phyloP scores from a whole-genome alignment of 371 early-diverging fungal genomes.

The Circinella minor region DNA sequence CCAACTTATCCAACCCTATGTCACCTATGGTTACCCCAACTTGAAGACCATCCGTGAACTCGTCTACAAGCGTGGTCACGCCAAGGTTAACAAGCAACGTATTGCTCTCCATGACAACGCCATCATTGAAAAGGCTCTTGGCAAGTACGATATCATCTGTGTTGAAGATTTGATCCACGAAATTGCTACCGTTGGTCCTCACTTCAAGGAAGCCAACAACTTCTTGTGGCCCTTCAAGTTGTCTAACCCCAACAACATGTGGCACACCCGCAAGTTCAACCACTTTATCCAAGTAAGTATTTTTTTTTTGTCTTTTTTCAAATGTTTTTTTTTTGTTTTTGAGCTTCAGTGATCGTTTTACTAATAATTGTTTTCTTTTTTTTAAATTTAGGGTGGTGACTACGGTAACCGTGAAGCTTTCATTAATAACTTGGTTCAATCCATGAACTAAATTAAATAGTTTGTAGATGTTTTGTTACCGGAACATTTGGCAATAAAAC shows the following conservation, averaged over 20 bases:
- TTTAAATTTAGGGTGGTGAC: not conserved
- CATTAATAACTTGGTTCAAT: constrained; percentile 96
- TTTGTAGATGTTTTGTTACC: not conserved
- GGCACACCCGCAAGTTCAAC: constrained; percentile 91
- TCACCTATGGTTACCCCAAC: constrained; percentile 98
- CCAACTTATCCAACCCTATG: constrained; percentile 97
- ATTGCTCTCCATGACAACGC: constrained; percentile 97
- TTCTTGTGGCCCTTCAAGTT: constrained; percentile 99
- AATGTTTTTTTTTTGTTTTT: too few relatives aligned
- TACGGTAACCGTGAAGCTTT: constrained; percentile 91
- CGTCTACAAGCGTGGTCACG: constrained; percentile 99
- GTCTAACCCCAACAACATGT: constrained; percentile 98
- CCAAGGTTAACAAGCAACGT: constrained; percentile 96
- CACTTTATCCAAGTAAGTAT: constrained; percentile 70
- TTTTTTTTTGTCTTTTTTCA: too few relatives aligned
- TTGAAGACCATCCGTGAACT: constrained; percentile 98
- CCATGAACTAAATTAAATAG: constrained; percentile 89
- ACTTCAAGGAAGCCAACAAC: constrained; percentile 90
- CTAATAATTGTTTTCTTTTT: not conserved
- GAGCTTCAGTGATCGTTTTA: too few relatives aligned
- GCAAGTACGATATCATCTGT: constrained; percentile 96
- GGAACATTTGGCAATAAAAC: too few relatives aligned
- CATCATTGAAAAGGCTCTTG: constrained; percentile 94
- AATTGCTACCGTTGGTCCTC: constrained; percentile 97
- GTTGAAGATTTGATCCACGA: constrained; percentile 99